These are phyloP conservation scores for Coniferiporia sulphurascens DNA, from an alignment of 1,284 basidiomycete genomes.

Conservation along the genomic window DNA sequence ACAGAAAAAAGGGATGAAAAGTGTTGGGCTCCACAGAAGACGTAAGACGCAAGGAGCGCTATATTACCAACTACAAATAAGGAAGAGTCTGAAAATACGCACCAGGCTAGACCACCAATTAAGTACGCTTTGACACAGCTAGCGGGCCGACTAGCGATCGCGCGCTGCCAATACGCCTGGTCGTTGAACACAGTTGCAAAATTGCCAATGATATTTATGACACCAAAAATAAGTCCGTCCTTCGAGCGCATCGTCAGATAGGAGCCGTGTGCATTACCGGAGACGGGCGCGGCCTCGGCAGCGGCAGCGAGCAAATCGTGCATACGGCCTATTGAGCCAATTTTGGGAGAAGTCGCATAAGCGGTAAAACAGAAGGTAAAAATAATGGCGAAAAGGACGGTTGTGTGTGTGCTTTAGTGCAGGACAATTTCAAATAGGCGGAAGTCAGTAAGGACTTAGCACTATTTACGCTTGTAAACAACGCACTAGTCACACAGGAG, in stretches of 20 bases:
- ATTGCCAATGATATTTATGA: constrained; percentile 83
- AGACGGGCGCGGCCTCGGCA: constrained; percentile 39
- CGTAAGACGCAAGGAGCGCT: neutral
- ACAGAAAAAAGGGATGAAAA: no score
- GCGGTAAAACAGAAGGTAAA: constrained; percentile 63
- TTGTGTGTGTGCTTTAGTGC: constrained; percentile 61
- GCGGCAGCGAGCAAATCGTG: constrained; percentile 46
- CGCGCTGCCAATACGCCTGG: constrained; percentile 74
- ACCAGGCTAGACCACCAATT: constrained; percentile 86
- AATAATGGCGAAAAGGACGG: constrained; percentile 79
- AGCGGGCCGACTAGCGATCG: constrained; percentile 79
- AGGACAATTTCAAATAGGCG: neutral
- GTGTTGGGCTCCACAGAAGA: no score
- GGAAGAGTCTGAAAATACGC: constrained; percentile 17
- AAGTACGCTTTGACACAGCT: constrained; percentile 88
- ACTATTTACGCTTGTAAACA: neutral
- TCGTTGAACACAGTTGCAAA: constrained; percentile 81
- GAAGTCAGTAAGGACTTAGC: neutral
- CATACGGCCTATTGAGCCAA: constrained; percentile 49
- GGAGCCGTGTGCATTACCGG: constrained; percentile 55
- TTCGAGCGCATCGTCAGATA: constrained; percentile 78
- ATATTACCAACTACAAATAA: neutral
- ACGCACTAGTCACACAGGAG: constrained; percentile 50
- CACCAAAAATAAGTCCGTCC: constrained; percentile 82
- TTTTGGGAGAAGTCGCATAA: constrained; percentile 61